Evolutionary conservation across 2,329 filamentous ascomycete species (phyloP).

Genomic region (Neonectria ditissima): DNA sequence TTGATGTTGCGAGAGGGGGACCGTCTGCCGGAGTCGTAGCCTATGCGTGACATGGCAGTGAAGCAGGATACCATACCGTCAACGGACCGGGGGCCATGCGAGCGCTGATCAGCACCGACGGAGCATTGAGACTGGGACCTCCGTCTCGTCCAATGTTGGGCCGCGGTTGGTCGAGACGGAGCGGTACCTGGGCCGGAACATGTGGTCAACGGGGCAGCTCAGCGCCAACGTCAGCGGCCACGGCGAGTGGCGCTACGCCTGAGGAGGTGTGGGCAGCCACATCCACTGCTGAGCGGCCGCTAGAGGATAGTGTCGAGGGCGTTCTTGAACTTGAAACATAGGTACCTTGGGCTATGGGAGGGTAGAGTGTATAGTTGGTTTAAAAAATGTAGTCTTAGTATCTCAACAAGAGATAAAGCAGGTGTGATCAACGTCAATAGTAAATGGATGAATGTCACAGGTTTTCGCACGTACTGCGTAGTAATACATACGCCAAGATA

Average conservation of each 20-base stretch:
- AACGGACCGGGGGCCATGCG: not conserved
- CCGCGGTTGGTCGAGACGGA: conserved; percentile 1
- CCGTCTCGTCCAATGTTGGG: not conserved
- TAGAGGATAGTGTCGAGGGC: not conserved
- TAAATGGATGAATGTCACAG: too few relatives aligned
- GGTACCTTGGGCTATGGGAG: not conserved
- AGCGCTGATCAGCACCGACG: conserved; percentile 5
- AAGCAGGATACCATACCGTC: not conserved
- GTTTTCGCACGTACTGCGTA: too few relatives aligned
- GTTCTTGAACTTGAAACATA: not conserved
- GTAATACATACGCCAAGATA: too few relatives aligned
- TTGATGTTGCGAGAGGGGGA: conserved; percentile 2
- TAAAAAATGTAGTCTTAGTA: not conserved
- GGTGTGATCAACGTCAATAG: too few relatives aligned
- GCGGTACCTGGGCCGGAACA: not conserved
- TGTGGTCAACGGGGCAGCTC: not conserved
- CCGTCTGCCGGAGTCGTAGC: not conserved
- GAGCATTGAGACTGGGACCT: not conserved
- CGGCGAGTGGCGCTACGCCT: conserved; percentile 3
- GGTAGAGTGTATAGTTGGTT: not conserved
- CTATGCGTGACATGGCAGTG: conserved; percentile 3
- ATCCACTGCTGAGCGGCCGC: not conserved
- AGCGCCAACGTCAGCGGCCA: not conserved
- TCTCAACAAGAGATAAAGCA: too few relatives aligned
- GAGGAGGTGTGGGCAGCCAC: not conserved